Base-by-base conservation (phyloP, 768 basidiomycete genomes). In the Hypsizygus marmoreus region DNA sequence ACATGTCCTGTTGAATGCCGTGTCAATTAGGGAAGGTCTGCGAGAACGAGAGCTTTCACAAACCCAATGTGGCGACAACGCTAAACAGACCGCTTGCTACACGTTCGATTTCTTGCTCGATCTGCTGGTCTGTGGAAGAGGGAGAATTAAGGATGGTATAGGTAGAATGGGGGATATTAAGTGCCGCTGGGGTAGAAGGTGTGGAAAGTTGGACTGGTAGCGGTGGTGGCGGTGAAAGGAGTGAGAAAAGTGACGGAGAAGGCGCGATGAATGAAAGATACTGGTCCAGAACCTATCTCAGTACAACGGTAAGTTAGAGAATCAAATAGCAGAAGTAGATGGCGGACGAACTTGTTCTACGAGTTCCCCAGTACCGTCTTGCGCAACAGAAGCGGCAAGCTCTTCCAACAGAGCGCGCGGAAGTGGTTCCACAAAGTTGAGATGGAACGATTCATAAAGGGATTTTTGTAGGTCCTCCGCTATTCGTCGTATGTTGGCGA, bases 251-350 rank as follows among this genome's bases (percentile, higher is more conserved):
- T 3, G 91, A 91, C 3, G 90, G 82, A 2, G 94, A 93, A 22
- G 97, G 97, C 1, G 91, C 80, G 36, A 99, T 87, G 67, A 97
- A 99, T 38, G 97, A 95, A 13, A 99, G 79, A 63, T 97, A 95
- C 67, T 99, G 97, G 63, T 99, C 97, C 34, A 94, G 79, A 19
- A 99, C 87, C 84, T 97, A 65, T 49, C 40, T 25, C 42, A 32
- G 12, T 32, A 23, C 30, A 29, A 43, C 19, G 28, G 47, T 38
- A 55, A 58, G 36, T 30, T 10, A 16, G 19, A 8, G 23, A 35
- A 1, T 20, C 22, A 13, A 49, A n/a, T n/a, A n/a, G n/a, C n/a
- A n/a, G 17, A 19, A 12, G 19, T 47, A n/a, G 23, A 23, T 20
- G n/a, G 16, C 17, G 16, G 7, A 64, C 69, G 22, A 43, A 85